Conservation (phyloP, 2,329 filamentous ascomycete species). For the Colletotrichum sp. region DNA sequence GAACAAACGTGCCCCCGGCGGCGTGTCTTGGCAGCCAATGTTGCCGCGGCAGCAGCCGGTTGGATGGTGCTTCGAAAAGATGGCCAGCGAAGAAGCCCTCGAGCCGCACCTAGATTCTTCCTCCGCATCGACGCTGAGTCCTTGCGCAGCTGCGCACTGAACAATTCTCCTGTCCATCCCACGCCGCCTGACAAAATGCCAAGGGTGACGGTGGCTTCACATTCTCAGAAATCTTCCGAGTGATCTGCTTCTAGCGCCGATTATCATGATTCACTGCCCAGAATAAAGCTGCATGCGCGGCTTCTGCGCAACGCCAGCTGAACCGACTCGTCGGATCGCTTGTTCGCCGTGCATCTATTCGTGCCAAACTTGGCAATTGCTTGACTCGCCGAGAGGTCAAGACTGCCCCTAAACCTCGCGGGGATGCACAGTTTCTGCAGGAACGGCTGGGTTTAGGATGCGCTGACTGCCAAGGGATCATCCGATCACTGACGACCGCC, state of each 20-base stretch:
- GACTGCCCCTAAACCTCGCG: background rate
- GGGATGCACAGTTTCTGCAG: background rate
- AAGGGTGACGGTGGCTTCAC: background rate
- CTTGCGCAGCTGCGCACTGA: background rate
- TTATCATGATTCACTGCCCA: background rate
- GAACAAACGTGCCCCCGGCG: background rate
- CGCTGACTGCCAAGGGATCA: background rate
- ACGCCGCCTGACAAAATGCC: background rate
- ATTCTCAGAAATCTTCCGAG: background rate
- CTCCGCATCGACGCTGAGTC: background rate
- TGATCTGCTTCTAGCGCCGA: background rate
- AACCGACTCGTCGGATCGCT: background rate
- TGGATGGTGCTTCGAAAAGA: background rate
- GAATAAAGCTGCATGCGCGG: background rate
- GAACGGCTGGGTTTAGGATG: background rate
- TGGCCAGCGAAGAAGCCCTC: background rate
- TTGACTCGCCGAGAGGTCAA: background rate
- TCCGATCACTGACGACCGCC: background rate
- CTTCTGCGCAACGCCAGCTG: background rate
- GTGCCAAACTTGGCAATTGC: background rate
- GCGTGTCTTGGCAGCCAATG: background rate
- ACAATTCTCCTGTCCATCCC: background rate
- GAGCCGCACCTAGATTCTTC: background rate
- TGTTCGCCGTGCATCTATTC: background rate
- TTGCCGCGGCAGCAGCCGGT: background rate